Evolutionary conservation across 768 basidiomycete species (phyloP).

Genomic region (Lactifluus echinatus): DNA sequence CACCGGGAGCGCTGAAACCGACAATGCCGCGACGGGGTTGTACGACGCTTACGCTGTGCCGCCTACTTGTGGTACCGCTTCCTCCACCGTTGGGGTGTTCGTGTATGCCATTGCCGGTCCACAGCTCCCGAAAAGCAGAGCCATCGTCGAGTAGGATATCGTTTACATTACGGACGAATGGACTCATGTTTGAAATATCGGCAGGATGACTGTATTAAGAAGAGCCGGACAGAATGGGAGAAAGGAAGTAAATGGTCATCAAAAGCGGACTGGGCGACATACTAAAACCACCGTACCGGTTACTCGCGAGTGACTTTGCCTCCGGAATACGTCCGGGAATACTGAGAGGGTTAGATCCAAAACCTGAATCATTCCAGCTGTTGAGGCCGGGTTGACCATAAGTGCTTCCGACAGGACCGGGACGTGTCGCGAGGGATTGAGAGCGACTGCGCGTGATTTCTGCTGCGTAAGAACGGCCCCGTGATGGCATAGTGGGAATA

Average conservation of each 20-base stretch:
- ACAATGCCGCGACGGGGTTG: conserved; percentile 62
- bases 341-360: conserved; percentile 46
- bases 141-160: conserved; percentile 71
- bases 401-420: conserved; percentile 45
- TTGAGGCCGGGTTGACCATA: conserved; percentile 32
- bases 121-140: conserved; percentile 62
- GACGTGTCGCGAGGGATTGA: conserved; percentile 60
- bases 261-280: conserved; percentile 46
- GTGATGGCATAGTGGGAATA: conserved; percentile 33
- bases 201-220: conserved; percentile 31
- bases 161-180: conserved; percentile 77
- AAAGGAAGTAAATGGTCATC: conserved; percentile 45
- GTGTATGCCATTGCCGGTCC: conserved; percentile 60
- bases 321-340: conserved; percentile 53
- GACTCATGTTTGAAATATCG: conserved; percentile 72
- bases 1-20: conserved; percentile 57
- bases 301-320: conserved; percentile 49
- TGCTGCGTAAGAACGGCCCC: conserved; percentile 52
- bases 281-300: conserved; percentile 59
- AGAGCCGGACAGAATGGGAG: conserved; percentile 33
- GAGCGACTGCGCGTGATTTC: conserved; percentile 68
- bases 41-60: conserved; percentile 78
- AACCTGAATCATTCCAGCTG: conserved; percentile 52
- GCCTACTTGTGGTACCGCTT: conserved; percentile 74
- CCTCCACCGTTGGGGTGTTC: conserved; percentile 57